Evolutionary conservation across 73 alveolate genomes (phyloP).

Genomic region (Diophrys sp.): DNA sequence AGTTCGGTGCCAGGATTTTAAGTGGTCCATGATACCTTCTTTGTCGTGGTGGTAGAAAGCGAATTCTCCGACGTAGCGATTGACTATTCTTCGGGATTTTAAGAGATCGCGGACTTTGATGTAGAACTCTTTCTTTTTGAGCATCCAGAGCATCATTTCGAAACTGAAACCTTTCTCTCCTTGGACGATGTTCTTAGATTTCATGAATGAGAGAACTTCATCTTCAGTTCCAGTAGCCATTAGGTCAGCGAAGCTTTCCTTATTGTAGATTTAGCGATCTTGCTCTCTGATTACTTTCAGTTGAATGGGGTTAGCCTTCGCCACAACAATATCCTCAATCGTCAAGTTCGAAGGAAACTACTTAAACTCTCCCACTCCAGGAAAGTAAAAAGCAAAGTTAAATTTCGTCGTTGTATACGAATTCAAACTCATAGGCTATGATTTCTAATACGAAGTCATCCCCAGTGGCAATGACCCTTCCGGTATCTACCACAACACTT

Average conservation of each 20-base stretch:
- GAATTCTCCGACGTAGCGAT: slow-evolving; percentile 69
- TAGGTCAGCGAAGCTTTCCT: slow-evolving; percentile 55
- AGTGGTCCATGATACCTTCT: no score
- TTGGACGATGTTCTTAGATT: slow-evolving; percentile 51
- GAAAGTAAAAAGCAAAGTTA: slow-evolving; percentile 88
- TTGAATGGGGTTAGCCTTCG: slow-evolving; percentile 51
- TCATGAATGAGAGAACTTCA: slow-evolving; percentile 58
- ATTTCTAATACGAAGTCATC: slow-evolving; percentile 69
- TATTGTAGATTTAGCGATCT: slow-evolving; percentile 16
- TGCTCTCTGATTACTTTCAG: slow-evolving; percentile 46
- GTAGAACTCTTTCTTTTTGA: slow-evolving; percentile 69
- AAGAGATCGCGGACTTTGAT: slow-evolving; percentile 59
- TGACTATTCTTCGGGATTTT: slow-evolving; percentile 63
- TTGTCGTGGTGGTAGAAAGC: slow-evolving; percentile 83
- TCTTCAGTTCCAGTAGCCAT: slow-evolving; percentile 62
- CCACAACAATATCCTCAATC: slow-evolving; percentile 69
- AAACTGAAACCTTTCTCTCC: slow-evolving; percentile 60
- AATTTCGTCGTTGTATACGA: slow-evolving; percentile 78
- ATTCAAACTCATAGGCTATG: slow-evolving; percentile 51
- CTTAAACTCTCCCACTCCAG: slow-evolving; percentile 69
- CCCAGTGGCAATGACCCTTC: slow-evolving; percentile 89
- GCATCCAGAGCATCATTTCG: slow-evolving; percentile 52
- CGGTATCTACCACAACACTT: slow-evolving; percentile 89
- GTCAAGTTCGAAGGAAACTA: slow-evolving; percentile 91
- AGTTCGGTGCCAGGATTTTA: no score